These are phyloP conservation scores for Mycena venus DNA, from an alignment of 768 basidiomycete genomes.

Conservation along the genomic window DNA sequence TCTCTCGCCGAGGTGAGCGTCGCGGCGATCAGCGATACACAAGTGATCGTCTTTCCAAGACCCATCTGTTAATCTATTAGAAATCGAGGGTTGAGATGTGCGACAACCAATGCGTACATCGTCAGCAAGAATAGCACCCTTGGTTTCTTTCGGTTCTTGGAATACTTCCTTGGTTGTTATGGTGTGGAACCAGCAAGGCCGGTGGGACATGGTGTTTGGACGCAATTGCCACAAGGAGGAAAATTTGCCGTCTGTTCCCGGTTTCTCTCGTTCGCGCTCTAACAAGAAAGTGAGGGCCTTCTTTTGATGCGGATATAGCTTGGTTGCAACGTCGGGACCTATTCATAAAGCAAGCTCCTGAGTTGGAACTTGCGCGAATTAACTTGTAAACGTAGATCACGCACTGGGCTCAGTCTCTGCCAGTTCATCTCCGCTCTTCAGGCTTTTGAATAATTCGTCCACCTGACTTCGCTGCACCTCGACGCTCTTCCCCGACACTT, in stretches of 20 bases:
- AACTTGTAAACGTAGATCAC: slow-evolving; percentile 42
- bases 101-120: slow-evolving; percentile 73
- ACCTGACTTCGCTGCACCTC: slow-evolving; percentile 95
- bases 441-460: slow-evolving; percentile 91
- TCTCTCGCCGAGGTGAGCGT: slow-evolving; percentile 78
- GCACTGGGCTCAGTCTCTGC: slow-evolving; percentile 87
- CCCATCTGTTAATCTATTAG: slow-evolving; percentile 80
- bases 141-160: slow-evolving; percentile 77
- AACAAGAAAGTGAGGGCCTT: slow-evolving; percentile 96
- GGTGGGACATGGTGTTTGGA: slow-evolving; percentile 60
- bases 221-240: slow-evolving; percentile 81
- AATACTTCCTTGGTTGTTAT: slow-evolving; percentile 86
- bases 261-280: slow-evolving; percentile 83
- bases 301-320: slow-evolving; percentile 97
- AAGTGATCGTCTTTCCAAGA: slow-evolving; percentile 96
- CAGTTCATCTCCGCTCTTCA: slow-evolving; percentile 90
- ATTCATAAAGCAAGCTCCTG: slow-evolving; percentile 24
- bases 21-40: slow-evolving; percentile 92
- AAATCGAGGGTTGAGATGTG: slow-evolving; percentile 16
- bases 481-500: slow-evolving; percentile 79
- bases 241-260: slow-evolving; percentile 68
- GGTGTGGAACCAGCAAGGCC: slow-evolving; percentile 78
- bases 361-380: slow-evolving; percentile 18
- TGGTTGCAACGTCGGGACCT: slow-evolving; percentile 84
- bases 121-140: slow-evolving; percentile 95